Percentiles rank a stretch among this genome's conserved stretches.
Conservation (phyloP, 1,284 basidiomycete genomes). For the Trichosporon faecale region DNA sequence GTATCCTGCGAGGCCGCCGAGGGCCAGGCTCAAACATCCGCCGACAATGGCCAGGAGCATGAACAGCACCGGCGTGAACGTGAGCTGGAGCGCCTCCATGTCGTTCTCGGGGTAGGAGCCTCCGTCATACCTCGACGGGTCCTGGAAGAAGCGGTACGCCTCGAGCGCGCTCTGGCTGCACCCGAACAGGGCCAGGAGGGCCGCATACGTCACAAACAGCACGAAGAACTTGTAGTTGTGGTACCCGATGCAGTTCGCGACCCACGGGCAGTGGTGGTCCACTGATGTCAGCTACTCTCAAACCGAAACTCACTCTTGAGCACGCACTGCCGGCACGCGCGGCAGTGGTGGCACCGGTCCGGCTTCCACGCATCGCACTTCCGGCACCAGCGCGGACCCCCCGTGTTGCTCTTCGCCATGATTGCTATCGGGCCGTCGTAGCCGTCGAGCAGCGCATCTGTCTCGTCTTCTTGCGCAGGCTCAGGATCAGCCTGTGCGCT, state of each 20-base stretch:
- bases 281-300: conserved; percentile 36
- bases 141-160: conserved; percentile 65
- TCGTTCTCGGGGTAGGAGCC: conserved; percentile 4
- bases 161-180: conserved; percentile 60
- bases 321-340: conserved; percentile 70
- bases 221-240: conserved; percentile 81
- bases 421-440: conserved; percentile 12
- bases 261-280: conserved; percentile 87
- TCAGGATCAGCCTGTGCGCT: conserved; percentile 11
- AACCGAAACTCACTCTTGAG: conserved; percentile 69
- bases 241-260: conserved; percentile 78
- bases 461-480: conserved; percentile 7
- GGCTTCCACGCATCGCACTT: conserved; percentile 60
- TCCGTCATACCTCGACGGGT: conserved; percentile 35
- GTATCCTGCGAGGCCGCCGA: conserved; percentile 73
- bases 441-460: conserved; percentile 15
- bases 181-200: conserved; percentile 64
- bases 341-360: conserved; percentile 79
- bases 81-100: conserved; percentile 51
- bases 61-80: conserved; percentile 63
- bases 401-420: conserved; percentile 41
- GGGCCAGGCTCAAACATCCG: conserved; percentile 62
- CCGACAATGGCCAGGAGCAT: conserved; percentile 65
- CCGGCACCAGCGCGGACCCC: conserved; percentile 45
- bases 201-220: conserved; percentile 70